Base-by-base conservation (phyloP, 805 yeast species). In the Saccharomyces eubayanus region DNA sequence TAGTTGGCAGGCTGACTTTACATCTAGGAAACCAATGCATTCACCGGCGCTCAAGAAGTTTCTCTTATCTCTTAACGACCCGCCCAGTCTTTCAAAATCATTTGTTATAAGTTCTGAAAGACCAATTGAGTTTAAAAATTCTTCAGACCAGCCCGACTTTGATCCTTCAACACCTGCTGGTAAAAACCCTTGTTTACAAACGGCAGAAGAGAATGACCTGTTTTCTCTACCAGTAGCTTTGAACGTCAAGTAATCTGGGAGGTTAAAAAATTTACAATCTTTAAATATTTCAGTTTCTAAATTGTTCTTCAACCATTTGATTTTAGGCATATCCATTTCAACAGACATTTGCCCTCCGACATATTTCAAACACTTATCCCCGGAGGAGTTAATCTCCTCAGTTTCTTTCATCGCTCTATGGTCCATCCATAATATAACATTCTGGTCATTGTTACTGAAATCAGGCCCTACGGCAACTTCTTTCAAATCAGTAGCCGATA, bases 261-360 rank as follows among this genome's bases (percentile, higher is more conserved):
- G 78, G 70, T 94, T 99, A 68, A 89, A 92, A 71, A 94, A 94
- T 73, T 89, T 86, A 62, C 86, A 80, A 30, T 73, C 62, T 6
- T 70, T 66, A 68, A 89, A 87, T 53, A 72, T 71, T 14, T 75
- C 81, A 31, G 74, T 72, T 3, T 95, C 87, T 75, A 90, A 73
- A 70, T 94, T 77, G 69, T 87, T 84, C 69, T 92, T 92, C 65
- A 94, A 78, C 99, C 99, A 94, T 73, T 88, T 87, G 74, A 89
- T 90, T 72, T 94, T 94, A 57, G 99, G 99, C 59, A 94, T 77
- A 68, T 94, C 98, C 98, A 94, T 94, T 71, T 92, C 99, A 64
- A 94, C 87, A 50, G 97, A 90, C 97, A 94, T 92, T 63, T 84
- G 85, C 20, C 98, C 98, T 55, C 99, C 99, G 20, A 94, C 98